Base-by-base conservation (phyloP, 2,329 filamentous ascomycete species). In the Fusarium coicis region DNA sequence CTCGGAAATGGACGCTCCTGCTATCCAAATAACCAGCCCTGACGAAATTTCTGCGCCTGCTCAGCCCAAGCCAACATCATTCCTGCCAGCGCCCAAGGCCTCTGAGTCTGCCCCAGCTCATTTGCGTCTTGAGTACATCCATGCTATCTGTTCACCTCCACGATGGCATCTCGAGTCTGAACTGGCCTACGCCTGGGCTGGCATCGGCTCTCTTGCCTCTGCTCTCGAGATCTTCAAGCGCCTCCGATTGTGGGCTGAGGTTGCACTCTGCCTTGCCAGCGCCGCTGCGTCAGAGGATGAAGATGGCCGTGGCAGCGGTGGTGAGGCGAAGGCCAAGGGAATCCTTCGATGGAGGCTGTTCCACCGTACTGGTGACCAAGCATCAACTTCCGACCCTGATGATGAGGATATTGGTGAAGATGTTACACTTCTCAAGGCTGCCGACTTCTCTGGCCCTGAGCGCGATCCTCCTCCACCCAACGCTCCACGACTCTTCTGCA, bases 141-240 rank as follows among this genome's bases (percentile, higher is more conserved):
- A 97, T 83, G 90, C 93, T 19, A 87, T 99, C 4, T 92, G 90
- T 28, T 93, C 95, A 1, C 95, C 96, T 2, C 93, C 95, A 0
- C 86, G 95, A 57, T 99, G 96, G 96, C 94, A 97, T 77, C 88
- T 99, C 2, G 96, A 99, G 80, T 92, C 95, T 0, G 96, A 99
- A 80, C 87, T 99, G 19, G 96, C 96, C 3, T 91, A 94, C 68
- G 91, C 95, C n/a, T 99, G 96, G 96, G 93, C 95, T 1, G 89
- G 90, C 53, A 89, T 98, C 6, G 96, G 96, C 15, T 97, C 95
- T 44, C 85, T 99, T 4, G 88, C 94, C 7, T 97, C 95, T 2
- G 96, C 96, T 0, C 88, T 99, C 4, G 96, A 98, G 68, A 98
- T 99, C 68, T 99, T 98, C 83, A 95, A 97, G 83, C 89, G 96